Evolutionary conservation across 129 eudicot species (phyloP), one percentile per base, ranked within the genome.

Genomic region (Pittosporum tobira): DNA sequence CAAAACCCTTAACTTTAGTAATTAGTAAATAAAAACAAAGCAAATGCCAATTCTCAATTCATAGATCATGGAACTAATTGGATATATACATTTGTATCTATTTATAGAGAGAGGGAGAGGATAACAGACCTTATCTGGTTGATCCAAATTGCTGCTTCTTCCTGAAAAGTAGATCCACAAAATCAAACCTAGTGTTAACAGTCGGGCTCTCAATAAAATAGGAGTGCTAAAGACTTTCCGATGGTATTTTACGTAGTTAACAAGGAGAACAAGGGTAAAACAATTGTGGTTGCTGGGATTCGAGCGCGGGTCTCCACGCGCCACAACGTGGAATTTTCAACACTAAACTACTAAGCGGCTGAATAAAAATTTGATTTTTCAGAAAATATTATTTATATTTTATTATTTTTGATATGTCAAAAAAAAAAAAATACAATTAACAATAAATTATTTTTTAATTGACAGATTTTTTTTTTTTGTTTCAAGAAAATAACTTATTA

Each of bases 221-320:
- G 9, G 21, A 12, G 5, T 1, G 4, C 12, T 2, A 0, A 2
- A 31, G 8, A 31, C 9, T 31, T 6, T 31, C n/a, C n/a, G n/a
- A n/a, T n/a, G 1, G 6, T 31, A 5, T 31, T 31, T 27, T 14
- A 26, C 14, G 1, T 22, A 8, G 0, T 5, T 5, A 31, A 4
- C 16, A 53, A 51, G 25, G 2, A 1, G 0, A 9, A 12, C 9
- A 5, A 0, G 8, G 8, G 37, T 11, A 6, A 52, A 26, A 24
- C 14, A 5, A 9, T 4, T 82, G 97, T 85, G 97, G 95, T 90
- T 86, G 95, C 98, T 90, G 98, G 98, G 95, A 90, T 86, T 90
- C 95, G 90, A 90, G 98, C 98, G 89, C 94, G 86, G 98, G 98
- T 91, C 98, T 90, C 94, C 90, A 86, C 98, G 94, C n/a, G 61